A percentile compares a stretch with the other conserved stretches of the same genome.
These are phyloP conservation scores for Camelina sativa DNA, from an alignment of 345 rosid genomes.

Conservation along the genomic window DNA sequence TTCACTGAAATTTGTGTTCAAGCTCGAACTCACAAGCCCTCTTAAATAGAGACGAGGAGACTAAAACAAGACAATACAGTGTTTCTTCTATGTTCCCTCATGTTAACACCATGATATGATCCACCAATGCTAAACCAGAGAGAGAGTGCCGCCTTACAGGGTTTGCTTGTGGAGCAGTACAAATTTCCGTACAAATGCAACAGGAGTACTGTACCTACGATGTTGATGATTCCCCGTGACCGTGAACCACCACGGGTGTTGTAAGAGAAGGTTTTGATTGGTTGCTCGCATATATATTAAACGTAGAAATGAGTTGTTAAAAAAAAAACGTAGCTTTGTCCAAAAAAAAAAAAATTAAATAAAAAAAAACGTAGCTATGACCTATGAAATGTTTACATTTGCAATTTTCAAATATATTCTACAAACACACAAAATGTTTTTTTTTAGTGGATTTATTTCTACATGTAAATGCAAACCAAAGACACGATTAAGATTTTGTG, in stretches of 20 bases:
- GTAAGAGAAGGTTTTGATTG: not conserved
- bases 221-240: not conserved
- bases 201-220: not conserved
- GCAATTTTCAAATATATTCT: no score
- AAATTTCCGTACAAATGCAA: slow-evolving; percentile 23
- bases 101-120: not conserved
- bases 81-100: slow-evolving; percentile 7
- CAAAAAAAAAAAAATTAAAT: no score
- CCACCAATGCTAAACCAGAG: slow-evolving; percentile 8
- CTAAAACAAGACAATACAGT: not conserved
- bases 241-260: not conserved
- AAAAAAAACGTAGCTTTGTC: no score
- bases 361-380: no score
- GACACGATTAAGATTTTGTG: not conserved
- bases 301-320: no score
- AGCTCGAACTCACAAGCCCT: not conserved
- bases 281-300: not conserved
- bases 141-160: not conserved
- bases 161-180: not conserved
- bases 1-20: not conserved
- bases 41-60: not conserved
- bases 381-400: no score
- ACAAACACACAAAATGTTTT: no score
- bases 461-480: not conserved
- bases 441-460: not conserved